Percentiles rank a stretch among this genome's conserved stretches.
Evolutionary conservation across 2,329 filamentous ascomycete species (phyloP).

Genomic region (Xylaria multiplex): DNA sequence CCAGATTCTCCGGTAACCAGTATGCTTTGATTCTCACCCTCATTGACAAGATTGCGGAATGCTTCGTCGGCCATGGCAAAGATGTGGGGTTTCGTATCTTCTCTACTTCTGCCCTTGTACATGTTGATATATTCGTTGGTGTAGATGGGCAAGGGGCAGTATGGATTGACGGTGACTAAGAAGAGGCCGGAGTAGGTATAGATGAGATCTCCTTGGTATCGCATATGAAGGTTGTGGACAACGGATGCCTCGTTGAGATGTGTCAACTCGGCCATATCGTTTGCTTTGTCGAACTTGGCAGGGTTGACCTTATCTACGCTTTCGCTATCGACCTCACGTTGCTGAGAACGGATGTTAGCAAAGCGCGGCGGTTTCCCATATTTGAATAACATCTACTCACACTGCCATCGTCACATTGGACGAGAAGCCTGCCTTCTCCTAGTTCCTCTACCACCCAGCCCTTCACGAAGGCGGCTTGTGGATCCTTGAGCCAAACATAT

Average conservation of each 20-base stretch:
- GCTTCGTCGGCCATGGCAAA: conserved; percentile 98
- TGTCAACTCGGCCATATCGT: conserved; percentile 98
- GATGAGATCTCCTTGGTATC: conserved; percentile 95
- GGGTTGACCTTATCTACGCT: conserved; percentile 98
- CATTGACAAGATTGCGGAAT: conserved; percentile 93
- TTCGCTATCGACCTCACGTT: conserved; percentile 86
- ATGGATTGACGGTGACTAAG: conserved; percentile 96
- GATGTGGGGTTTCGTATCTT: conserved; percentile 97
- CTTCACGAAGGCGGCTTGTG: conserved; percentile 86
- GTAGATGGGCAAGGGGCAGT: conserved; percentile 94
- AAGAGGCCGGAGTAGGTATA: conserved; percentile 99
- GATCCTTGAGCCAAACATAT: conserved; percentile 96
- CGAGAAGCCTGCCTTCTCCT: conserved; percentile 73
- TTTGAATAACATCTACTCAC: conserved; percentile 60
- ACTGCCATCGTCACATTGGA: conserved; percentile 93
- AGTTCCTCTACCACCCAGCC: conserved; percentile 91
- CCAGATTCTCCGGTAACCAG: conserved; percentile 97
- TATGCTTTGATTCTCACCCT: conserved; percentile 96
- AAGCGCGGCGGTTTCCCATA: conserved; percentile 34
- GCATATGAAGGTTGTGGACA: conserved; percentile 93
- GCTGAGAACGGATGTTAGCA: conserved; percentile 58
- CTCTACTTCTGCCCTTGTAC: conserved; percentile 90
- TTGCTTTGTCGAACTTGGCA: conserved; percentile 98
- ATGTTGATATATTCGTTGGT: conserved; percentile 97
- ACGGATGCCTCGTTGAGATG: conserved; percentile 98